Percentiles rank a stretch among this genome's conserved stretches.
These are phyloP conservation scores for Vigna unguiculata DNA, from an alignment of 306 rosid species.

Conservation along the genomic window DNA sequence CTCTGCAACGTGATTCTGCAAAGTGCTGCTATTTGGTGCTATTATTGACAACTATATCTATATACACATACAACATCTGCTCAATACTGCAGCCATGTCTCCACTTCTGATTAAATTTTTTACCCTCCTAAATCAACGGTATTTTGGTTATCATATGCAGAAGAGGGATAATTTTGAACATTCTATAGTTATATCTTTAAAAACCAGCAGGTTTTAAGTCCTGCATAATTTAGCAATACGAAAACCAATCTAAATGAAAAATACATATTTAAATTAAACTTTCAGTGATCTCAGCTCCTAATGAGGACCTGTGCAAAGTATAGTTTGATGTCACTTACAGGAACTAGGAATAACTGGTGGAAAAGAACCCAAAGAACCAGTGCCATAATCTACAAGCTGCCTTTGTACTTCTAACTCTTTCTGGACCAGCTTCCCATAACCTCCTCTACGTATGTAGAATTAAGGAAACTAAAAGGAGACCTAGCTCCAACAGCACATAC, in stretches of 20 bases:
- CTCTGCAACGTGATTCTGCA: not conserved
- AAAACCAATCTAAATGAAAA: not conserved
- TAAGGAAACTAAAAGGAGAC: slow-evolving; percentile 60
- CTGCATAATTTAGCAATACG: slow-evolving; percentile 1
- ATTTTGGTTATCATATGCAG: not conserved
- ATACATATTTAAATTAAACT: not conserved
- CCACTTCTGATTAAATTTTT: not conserved
- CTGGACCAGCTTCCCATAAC: slow-evolving; percentile 93
- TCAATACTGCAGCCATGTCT: not conserved
- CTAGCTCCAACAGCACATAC: not conserved
- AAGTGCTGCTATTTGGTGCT: not conserved
- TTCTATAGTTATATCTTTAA: not conserved
- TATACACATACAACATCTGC: not conserved
- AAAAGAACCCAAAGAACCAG: slow-evolving; percentile 90
- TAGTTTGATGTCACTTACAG: slow-evolving; percentile 62
- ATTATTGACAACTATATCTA: not conserved
- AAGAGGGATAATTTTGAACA: not conserved
- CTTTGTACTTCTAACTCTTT: slow-evolving; percentile 94
- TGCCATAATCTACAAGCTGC: slow-evolving; percentile 94
- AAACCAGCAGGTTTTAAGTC: slow-evolving; percentile 10
- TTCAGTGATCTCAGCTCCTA: not conserved
- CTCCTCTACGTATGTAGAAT: slow-evolving; percentile 85
- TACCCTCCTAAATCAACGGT: not conserved
- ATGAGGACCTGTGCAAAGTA: slow-evolving; percentile 39
- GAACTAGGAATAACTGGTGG: slow-evolving; percentile 73